Conservation (phyloP, 2,329 filamentous ascomycete genomes). For the Aspergillus sergii region DNA sequence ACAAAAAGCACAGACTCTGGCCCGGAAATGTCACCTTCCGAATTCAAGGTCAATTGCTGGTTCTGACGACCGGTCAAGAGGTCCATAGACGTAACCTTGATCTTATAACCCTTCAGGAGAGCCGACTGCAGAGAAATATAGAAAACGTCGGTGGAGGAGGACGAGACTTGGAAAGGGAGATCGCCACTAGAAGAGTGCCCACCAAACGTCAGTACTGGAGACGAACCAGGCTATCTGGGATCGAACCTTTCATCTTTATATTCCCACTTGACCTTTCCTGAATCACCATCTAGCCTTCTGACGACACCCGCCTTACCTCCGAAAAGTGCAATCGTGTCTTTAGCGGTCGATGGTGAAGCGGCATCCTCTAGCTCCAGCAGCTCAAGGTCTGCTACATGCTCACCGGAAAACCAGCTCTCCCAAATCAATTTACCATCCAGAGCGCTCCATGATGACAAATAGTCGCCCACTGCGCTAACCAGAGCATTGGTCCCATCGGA, state of each 20-base stretch:
- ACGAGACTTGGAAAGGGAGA: conserved; percentile 73
- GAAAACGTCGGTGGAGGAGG: conserved; percentile 69
- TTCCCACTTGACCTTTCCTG: conserved; percentile 79
- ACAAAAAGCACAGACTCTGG: conserved; percentile 45
- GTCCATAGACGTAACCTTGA: conserved; percentile 76
- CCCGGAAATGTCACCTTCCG: conserved; percentile 69
- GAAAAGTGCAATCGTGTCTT: conserved; percentile 71
- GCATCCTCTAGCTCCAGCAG: conserved; percentile 71
- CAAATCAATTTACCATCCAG: conserved; percentile 78
- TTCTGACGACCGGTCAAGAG: conserved; percentile 70
- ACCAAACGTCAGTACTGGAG: conserved; percentile 23
- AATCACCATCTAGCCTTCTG: conserved; percentile 70
- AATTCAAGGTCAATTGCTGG: conserved; percentile 71
- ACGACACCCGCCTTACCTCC: conserved; percentile 60
- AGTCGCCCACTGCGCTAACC: conserved; percentile 69
- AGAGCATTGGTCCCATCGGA: conserved; percentile 78
- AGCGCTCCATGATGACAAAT: conserved; percentile 81
- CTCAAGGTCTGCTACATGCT: conserved; percentile 59
- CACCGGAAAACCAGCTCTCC: conserved; percentile 63
- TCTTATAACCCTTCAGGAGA: conserved; percentile 68
- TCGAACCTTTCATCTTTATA: conserved; percentile 62
- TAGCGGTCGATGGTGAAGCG: conserved; percentile 44
- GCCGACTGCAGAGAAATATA: conserved; percentile 73
- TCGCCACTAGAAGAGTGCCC: conserved; percentile 57
- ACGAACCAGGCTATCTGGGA: not conserved